These are phyloP conservation scores for Didymella glomerata DNA, from an alignment of 2,329 filamentous ascomycete genomes.

Conservation along the genomic window DNA sequence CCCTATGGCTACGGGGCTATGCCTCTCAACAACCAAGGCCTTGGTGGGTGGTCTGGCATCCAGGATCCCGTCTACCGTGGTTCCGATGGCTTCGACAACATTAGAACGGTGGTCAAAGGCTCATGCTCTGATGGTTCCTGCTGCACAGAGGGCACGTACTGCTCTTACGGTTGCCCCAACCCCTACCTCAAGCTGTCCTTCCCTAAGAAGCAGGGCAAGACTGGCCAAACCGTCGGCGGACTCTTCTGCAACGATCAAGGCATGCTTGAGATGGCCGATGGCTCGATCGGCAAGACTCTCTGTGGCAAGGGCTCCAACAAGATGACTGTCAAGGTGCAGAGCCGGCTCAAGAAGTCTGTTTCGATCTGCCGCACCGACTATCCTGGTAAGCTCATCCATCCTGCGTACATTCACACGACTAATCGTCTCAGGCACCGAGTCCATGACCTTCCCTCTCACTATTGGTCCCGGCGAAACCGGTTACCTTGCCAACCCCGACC, in stretches of 20 bases:
- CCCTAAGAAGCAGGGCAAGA: constrained; percentile 78
- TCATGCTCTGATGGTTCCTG: constrained; percentile 62
- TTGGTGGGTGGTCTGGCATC: constrained; percentile 81
- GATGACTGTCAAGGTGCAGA: constrained; percentile 72
- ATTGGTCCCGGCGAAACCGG: constrained; percentile 67
- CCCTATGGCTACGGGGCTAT: constrained; percentile 84
- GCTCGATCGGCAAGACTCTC: constrained; percentile 68
- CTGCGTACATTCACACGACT: constrained; percentile 1
- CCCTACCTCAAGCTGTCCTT: constrained; percentile 95
- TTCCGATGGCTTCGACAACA: constrained; percentile 58
- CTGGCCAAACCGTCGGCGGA: constrained; percentile 87
- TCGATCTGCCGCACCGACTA: constrained; percentile 95
- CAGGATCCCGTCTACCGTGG: constrained; percentile 61
- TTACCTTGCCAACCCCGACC: constrained; percentile 78
- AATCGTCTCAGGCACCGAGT: constrained; percentile 68
- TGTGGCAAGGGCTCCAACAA: constrained; percentile 77
- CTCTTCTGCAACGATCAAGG: constrained; percentile 82
- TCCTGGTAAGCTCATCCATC: constrained; percentile 68
- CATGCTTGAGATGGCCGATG: constrained; percentile 72
- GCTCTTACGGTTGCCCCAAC: constrained; percentile 91
- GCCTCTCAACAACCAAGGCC: constrained; percentile 70
- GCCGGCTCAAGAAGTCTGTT: constrained; percentile 72
- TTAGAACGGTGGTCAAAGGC: constrained; percentile 72
- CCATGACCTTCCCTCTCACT: constrained; percentile 80
- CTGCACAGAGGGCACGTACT: constrained; percentile 73